Conservation (phyloP, 2,329 filamentous ascomycete genomes). For the Penicillium sp. region DNA sequence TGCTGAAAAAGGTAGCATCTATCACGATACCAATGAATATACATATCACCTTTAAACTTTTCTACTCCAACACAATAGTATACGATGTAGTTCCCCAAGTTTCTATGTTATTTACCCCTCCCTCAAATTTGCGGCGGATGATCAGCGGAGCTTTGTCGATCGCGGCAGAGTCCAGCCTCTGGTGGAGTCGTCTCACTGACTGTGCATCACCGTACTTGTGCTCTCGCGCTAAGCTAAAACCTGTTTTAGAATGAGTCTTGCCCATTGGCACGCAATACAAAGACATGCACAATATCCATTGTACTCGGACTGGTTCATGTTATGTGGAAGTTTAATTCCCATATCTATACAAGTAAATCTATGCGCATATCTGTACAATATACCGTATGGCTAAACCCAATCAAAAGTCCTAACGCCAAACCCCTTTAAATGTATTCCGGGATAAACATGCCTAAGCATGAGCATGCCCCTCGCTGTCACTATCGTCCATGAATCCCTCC, state of each 20-base stretch:
- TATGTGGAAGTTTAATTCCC: too few species aligned
- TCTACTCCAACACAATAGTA: background rate
- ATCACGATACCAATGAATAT: conserved; percentile 29
- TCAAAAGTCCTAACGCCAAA: background rate
- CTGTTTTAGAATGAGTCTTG: too few species aligned
- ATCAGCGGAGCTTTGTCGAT: conserved; percentile 6
- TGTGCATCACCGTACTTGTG: too few species aligned
- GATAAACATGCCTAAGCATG: background rate
- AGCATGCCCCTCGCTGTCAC: conserved; percentile 49
- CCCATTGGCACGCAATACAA: too few species aligned
- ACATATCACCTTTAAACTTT: background rate
- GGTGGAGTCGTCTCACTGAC: background rate
- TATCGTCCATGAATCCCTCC: conserved; percentile 73
- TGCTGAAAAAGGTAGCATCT: conserved; percentile 20
- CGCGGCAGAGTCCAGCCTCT: background rate
- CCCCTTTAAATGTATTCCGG: too few species aligned
- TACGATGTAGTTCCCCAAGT: background rate
- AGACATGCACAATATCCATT: too few species aligned
- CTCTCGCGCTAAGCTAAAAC: too few species aligned
- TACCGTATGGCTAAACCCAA: background rate
- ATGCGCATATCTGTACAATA: too few species aligned
- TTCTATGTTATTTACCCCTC: background rate
- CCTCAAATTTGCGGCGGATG: background rate
- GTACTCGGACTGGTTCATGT: too few species aligned
- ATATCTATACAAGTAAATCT: too few species aligned